Evolutionary conservation across 805 yeast species (phyloP).

Genomic region (Metschnikowia similis): DNA sequence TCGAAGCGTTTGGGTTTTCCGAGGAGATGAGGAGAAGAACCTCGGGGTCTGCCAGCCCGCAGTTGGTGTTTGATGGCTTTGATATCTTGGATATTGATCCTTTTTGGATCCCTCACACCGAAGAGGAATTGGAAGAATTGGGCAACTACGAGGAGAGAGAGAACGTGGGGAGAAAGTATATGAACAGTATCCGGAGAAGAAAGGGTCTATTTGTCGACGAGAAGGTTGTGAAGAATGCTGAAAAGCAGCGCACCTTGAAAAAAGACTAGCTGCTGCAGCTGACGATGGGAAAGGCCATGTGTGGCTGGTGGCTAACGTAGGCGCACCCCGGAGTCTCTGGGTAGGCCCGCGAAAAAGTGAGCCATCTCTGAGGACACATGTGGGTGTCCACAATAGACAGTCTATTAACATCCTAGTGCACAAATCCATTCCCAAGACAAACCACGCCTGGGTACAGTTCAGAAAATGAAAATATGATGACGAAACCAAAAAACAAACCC

Average conservation of each 20-base stretch:
- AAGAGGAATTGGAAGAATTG: slow-evolving; percentile 87
- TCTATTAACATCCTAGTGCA: neutral
- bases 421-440: neutral
- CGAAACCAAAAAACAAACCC: neutral
- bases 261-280: slow-evolving; percentile 42
- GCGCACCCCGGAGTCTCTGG: slow-evolving; percentile 1
- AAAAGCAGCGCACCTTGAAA: slow-evolving; percentile 86
- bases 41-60: slow-evolving; percentile 97
- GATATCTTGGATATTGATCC: slow-evolving; percentile 89
- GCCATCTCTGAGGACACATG: neutral
- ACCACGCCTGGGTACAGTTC: neutral
- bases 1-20: slow-evolving; percentile 94
- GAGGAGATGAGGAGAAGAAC: slow-evolving; percentile 92
- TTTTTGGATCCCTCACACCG: slow-evolving; percentile 98
- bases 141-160: slow-evolving; percentile 93
- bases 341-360: slow-evolving; percentile 1
- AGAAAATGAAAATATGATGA: neutral
- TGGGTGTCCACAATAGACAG: neutral
- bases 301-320: neutral
- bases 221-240: slow-evolving; percentile 87
- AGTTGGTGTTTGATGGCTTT: slow-evolving; percentile 83
- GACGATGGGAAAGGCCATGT: neutral
- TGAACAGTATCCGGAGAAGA: slow-evolving; percentile 75
- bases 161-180: slow-evolving; percentile 81
- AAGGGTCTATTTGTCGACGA: slow-evolving; percentile 90